Conservation (phyloP, 805 yeast species). For the Brettanomyces custersianus region DNA sequence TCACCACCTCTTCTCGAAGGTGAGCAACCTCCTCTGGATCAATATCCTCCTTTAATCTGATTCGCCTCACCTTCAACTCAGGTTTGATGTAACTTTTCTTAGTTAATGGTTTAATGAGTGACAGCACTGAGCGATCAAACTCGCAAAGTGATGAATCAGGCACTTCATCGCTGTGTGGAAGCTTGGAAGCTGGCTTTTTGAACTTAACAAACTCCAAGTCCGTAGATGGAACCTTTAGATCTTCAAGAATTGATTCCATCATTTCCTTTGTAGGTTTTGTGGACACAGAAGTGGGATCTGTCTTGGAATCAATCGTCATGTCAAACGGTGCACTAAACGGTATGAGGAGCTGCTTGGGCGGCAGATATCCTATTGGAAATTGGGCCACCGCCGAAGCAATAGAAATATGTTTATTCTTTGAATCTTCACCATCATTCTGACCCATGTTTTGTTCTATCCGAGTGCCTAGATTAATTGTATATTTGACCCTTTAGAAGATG, state of each 20-base stretch:
- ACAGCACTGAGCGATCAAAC: constrained; percentile 11
- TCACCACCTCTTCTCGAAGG: neutral
- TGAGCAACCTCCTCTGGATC: constrained; percentile 2
- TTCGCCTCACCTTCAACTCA: constrained; percentile 19
- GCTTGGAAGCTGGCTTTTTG: constrained; percentile 24
- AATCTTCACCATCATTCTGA: neutral
- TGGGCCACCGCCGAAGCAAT: constrained; percentile 16
- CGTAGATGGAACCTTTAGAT: constrained; percentile 1
- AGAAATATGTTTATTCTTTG: constrained; percentile 2
- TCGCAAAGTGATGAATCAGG: neutral
- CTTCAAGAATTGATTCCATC: neutral
- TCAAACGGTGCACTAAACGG: constrained; percentile 22
- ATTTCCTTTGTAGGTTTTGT: neutral
- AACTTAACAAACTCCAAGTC: constrained; percentile 21
- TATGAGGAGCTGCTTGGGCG: constrained; percentile 29
- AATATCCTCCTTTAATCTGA: constrained; percentile 10
- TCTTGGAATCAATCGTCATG: constrained; percentile 5
- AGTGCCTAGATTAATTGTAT: too few species aligned
- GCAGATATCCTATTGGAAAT: constrained; percentile 27
- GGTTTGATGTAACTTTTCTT: constrained; percentile 19
- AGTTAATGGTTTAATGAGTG: constrained; percentile 6
- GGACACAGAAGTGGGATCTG: constrained; percentile 3
- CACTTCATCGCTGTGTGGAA: neutral
- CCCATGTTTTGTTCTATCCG: too few species aligned
- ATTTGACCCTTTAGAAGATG: too few species aligned